Percentiles rank a stretch among this genome's conserved stretches.
Conservation (phyloP, 352 stramenopile species). For the Globisporangium iwayamae region DNA sequence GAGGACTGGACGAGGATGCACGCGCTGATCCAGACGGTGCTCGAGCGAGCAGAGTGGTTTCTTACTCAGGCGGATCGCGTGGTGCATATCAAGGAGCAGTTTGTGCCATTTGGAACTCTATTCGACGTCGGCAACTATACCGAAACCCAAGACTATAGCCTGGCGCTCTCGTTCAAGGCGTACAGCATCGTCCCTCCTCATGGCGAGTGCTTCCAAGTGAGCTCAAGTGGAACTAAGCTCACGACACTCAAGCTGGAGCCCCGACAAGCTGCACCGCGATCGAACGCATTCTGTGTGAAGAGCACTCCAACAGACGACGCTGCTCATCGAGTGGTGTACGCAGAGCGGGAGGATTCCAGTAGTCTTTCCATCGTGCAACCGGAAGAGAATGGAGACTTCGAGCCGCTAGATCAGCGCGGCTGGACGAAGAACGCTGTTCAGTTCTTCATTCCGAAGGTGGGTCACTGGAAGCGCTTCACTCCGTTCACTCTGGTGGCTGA, state of each 20-base stretch:
- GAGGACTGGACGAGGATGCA: slow-evolving; percentile 29
- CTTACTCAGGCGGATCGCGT: slow-evolving; percentile 25
- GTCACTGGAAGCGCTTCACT: slow-evolving; percentile 27
- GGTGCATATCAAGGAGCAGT: slow-evolving; percentile 28
- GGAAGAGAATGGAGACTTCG: slow-evolving; percentile 24
- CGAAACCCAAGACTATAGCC: slow-evolving; percentile 14
- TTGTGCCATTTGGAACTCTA: slow-evolving; percentile 28
- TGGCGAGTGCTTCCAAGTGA: slow-evolving; percentile 26
- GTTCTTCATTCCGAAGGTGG: slow-evolving; percentile 23
- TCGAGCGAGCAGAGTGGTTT: slow-evolving; percentile 28
- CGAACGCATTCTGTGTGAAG: slow-evolving; percentile 34
- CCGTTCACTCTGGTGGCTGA: slow-evolving; percentile 29
- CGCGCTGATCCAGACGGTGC: slow-evolving; percentile 18
- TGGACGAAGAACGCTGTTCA: slow-evolving; percentile 22
- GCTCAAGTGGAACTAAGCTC: slow-evolving; percentile 14
- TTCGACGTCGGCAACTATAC: slow-evolving; percentile 20
- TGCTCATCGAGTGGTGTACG: slow-evolving; percentile 26
- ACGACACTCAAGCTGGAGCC: slow-evolving; percentile 8
- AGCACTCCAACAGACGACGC: slow-evolving; percentile 27
- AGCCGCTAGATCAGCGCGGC: slow-evolving; percentile 25
- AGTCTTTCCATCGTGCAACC: slow-evolving; percentile 27
- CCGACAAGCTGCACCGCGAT: slow-evolving; percentile 2
- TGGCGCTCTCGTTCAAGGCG: slow-evolving; percentile 33
- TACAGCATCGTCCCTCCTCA: slow-evolving; percentile 34
- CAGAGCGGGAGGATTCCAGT: slow-evolving; percentile 19